Percentiles rank a stretch among this genome's conserved stretches.
Evolutionary conservation across 768 basidiomycete species (phyloP).

Genomic region (Pleurotus citrinopileatus): DNA sequence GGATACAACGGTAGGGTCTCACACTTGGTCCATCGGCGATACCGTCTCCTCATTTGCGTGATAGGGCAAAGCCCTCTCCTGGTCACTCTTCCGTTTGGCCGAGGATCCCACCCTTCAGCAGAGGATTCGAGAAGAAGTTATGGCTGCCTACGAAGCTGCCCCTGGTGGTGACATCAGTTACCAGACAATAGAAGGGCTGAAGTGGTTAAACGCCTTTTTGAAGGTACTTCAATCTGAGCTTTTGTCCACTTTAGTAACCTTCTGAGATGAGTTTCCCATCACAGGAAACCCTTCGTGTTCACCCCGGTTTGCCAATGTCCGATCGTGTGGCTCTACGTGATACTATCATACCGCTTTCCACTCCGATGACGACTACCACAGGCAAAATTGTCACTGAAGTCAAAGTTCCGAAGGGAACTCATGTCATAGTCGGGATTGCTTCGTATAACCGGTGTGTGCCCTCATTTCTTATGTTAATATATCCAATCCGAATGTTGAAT

Average conservation of each 20-base stretch:
- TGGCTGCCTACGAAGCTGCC: background rate
- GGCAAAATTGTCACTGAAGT: slow-evolving; percentile 13
- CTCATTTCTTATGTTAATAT: background rate
- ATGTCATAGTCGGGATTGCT: slow-evolving; percentile 9
- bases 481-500: background rate
- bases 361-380: slow-evolving; percentile 8
- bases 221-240: slow-evolving; percentile 5
- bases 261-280: no score
- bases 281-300: slow-evolving; percentile 14
- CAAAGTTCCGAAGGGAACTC: slow-evolving; percentile 12
- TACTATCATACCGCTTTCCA: slow-evolving; percentile 12
- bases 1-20: slow-evolving; percentile 9
- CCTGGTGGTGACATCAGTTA: background rate
- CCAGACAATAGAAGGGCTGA: slow-evolving; percentile 10
- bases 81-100: background rate
- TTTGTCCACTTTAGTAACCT: background rate
- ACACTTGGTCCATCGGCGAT: background rate
- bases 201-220: slow-evolving; percentile 12
- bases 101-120: slow-evolving; percentile 3
- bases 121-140: slow-evolving; percentile 11
- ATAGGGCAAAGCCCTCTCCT: background rate
- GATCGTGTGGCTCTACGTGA: slow-evolving; percentile 13
- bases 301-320: slow-evolving; percentile 12
- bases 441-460: slow-evolving; percentile 13
- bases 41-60: no score